Conservation (phyloP, 768 basidiomycete genomes). For the Phlebiopsis gigantea region DNA sequence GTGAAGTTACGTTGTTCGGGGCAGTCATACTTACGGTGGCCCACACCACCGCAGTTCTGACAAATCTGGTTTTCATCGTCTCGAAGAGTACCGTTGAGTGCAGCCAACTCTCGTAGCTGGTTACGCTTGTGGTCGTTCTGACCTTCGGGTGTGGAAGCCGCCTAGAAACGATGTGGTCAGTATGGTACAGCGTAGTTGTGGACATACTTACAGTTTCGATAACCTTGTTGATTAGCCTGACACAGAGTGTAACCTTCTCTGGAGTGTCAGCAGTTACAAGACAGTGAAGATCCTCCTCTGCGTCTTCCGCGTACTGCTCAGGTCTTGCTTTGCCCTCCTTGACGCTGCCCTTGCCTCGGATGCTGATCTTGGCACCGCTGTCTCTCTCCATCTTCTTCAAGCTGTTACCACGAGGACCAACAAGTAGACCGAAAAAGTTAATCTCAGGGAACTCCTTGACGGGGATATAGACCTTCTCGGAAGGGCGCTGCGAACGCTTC, state of each 20-base stretch:
- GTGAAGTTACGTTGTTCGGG: conserved; percentile 98
- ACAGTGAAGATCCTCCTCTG: conserved; percentile 98
- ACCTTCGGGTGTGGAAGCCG: conserved; percentile 97
- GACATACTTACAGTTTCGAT: conserved; percentile 83
- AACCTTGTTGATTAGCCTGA: conserved; percentile 93
- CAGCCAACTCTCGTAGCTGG: conserved; percentile 95
- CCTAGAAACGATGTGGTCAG: conserved; percentile 42
- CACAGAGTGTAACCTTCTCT: conserved; percentile 87
- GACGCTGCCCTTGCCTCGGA: conserved; percentile 96
- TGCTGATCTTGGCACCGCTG: conserved; percentile 97
- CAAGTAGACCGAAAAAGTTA: conserved; percentile 97
- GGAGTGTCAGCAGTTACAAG: conserved; percentile 90
- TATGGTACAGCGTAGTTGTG: background rate
- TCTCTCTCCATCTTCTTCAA: conserved; percentile 99
- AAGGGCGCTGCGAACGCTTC: conserved; percentile 88
- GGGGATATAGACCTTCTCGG: conserved; percentile 98
- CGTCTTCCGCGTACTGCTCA: conserved; percentile 92
- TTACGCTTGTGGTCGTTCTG: conserved; percentile 99
- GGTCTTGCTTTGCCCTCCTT: conserved; percentile 98
- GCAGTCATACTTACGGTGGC: conserved; percentile 98
- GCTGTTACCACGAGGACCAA: conserved; percentile 97
- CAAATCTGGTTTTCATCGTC: conserved; percentile 99
- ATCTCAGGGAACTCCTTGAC: conserved; percentile 99
- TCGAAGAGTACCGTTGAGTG: conserved; percentile 95
- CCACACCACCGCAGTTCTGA: conserved; percentile 91